Evolutionary conservation across 2,329 filamentous ascomycete genomes (phyloP).

Genomic region (Fusarium neocosmosporiellum): DNA sequence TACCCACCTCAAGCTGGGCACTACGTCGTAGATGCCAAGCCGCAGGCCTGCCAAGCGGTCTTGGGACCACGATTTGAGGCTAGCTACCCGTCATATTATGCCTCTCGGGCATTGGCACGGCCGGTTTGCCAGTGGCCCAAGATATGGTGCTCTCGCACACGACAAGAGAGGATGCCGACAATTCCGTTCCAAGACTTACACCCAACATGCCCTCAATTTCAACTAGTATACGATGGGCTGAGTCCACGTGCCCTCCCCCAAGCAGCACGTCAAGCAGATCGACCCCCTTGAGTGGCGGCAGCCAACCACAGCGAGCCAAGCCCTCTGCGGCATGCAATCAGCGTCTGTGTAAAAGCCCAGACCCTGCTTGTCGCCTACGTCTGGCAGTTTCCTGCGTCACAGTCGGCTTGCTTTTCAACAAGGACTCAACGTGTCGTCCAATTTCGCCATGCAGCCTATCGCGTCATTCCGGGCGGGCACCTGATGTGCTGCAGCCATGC

Average conservation of each 20-base stretch:
- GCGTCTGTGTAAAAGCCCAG: slow-evolving; percentile 23
- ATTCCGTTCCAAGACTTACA: slow-evolving; percentile 46
- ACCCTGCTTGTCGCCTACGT: slow-evolving; percentile 17
- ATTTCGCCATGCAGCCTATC: slow-evolving; percentile 42
- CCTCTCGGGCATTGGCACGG: slow-evolving; percentile 35
- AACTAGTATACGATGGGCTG: slow-evolving; percentile 35
- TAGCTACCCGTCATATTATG: slow-evolving; percentile 31
- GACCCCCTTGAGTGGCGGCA: slow-evolving; percentile 31
- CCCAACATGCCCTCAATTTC: slow-evolving; percentile 43
- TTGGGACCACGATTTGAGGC: slow-evolving; percentile 1
- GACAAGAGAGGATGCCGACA: slow-evolving; percentile 39
- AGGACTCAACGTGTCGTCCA: slow-evolving; percentile 40
- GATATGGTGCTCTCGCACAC: slow-evolving; percentile 29
- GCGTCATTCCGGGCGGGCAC: slow-evolving; percentile 42
- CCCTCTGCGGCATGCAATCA: slow-evolving; percentile 32
- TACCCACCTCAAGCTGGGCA: slow-evolving; percentile 9
- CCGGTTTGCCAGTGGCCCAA: slow-evolving; percentile 25
- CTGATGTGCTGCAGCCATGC: slow-evolving; percentile 44
- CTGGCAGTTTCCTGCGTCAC: slow-evolving; percentile 28
- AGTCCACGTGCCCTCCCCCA: slow-evolving; percentile 39
- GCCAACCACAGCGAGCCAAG: slow-evolving; percentile 35
- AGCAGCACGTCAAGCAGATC: slow-evolving; percentile 32
- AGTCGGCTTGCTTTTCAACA: slow-evolving; percentile 24
- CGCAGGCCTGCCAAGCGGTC: slow-evolving; percentile 27
- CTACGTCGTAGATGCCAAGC: slow-evolving; percentile 31